Evolutionary conservation across 2,329 filamentous ascomycete genomes (phyloP).

Genomic region (Xylariales sp.): DNA sequence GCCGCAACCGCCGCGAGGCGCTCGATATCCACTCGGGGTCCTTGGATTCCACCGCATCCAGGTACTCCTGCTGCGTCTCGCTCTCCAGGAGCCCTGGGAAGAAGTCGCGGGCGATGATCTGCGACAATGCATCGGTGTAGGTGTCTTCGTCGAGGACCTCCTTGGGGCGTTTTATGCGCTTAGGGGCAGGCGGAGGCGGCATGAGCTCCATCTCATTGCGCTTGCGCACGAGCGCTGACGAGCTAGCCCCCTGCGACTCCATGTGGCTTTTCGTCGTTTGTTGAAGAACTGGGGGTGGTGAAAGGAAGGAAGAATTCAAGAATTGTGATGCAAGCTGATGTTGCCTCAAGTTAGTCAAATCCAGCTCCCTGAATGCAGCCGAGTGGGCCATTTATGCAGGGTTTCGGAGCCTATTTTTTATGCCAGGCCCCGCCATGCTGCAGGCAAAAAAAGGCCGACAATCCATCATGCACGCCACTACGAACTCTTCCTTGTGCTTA

Average conservation of each 20-base stretch:
- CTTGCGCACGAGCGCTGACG: constrained; percentile 63
- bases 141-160: constrained; percentile 89
- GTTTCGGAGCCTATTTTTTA: no score
- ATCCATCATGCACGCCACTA: no score
- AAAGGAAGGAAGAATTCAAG: no score
- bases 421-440: no score
- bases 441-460: no score
- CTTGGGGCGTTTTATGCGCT: constrained; percentile 86
- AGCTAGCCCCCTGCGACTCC: constrained; percentile 30
- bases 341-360: no score
- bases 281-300: no score
- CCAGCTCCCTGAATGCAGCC: no score
- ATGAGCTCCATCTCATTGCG: constrained; percentile 67
- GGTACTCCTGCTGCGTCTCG: constrained; percentile 84
- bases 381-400: no score
- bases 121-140: constrained; percentile 84
- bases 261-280: no score
- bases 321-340: no score
- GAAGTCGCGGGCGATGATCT: constrained; percentile 95
- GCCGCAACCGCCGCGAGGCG: constrained; percentile 65
- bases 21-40: constrained; percentile 82
- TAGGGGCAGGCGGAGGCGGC: constrained; percentile 79
- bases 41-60: constrained; percentile 84
- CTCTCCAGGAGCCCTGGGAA: constrained; percentile 87
- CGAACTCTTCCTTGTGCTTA: no score